phyloP scores from a whole-genome alignment of 75 land plant species.

The Sequoia sempervirens region DNA sequence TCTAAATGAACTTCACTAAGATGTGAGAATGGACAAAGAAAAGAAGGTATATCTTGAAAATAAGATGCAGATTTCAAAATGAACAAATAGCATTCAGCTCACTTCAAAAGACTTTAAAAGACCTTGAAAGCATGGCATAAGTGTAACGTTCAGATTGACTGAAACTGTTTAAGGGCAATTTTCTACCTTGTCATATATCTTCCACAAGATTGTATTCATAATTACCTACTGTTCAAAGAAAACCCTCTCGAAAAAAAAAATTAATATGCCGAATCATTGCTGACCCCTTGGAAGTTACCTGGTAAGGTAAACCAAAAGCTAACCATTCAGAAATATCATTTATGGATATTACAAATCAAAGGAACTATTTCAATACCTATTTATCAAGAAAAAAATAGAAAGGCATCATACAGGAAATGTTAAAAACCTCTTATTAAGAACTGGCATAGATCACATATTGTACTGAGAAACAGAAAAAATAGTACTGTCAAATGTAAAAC shows the following conservation, averaged over 20 bases:
- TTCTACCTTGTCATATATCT: neutral
- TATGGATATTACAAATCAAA: neutral
- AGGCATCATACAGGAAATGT: neutral
- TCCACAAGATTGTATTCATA: neutral
- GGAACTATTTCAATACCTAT: neutral
- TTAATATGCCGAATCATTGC: neutral
- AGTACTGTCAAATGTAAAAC: neutral
- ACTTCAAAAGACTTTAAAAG: neutral
- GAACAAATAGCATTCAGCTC: neutral
- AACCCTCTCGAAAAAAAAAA: neutral
- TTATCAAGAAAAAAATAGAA: neutral
- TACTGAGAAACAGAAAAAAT: neutral
- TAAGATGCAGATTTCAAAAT: neutral
- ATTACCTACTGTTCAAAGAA: neutral
- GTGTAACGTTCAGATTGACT: neutral
- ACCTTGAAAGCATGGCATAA: neutral
- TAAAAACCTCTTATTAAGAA: neutral
- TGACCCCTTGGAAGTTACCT: neutral
- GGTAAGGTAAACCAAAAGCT: neutral
- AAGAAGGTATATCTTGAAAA: neutral
- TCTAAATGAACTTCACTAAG: neutral
- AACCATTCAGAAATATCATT: neutral
- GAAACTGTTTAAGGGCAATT: neutral
- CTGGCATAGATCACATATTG: neutral
- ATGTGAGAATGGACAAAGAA: neutral